Base-by-base conservation (phyloP, 225 moss, liverwort and hornwort species). In the Antitrichia curtipendula region DNA sequence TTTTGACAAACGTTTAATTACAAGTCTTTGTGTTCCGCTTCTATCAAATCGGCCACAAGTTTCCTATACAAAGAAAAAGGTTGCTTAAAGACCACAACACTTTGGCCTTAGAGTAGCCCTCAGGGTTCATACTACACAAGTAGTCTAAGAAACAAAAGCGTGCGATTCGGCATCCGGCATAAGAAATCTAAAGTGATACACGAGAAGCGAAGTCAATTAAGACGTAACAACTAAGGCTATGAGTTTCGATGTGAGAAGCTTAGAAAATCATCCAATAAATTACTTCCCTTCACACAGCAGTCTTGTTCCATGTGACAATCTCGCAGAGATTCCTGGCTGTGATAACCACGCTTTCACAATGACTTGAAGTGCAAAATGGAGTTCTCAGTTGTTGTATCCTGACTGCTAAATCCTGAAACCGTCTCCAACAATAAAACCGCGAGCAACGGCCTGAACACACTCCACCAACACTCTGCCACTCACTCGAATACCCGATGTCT, bases 61-160 rank as follows among this genome's bases (percentile, higher is more conserved):
- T 86, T 82, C 81, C 71, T 78, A 45, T 57, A 22, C 65, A 76
- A 76, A 61, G 31, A 61, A 58, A 82, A 11, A 80, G 81, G 78
- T 75, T 64, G 75, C 89, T 64, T 41, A 57, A 75, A 66, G 73
- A 59, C 81, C 89, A 87, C 78, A 86, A 78, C 58, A 66, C 80
- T 80, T 70, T 61, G 60, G 77, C 71, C 86, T 89, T 83, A 16
- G 56, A 47, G 80, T 73, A 87, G 69, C 79, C 68, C 62, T 70
- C 83, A 38, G 58, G 58, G 83, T 71, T 91, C 91, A 86, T 91
- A 85, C 89, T 73, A 84, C 43, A 81, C 57, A 62, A 61, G 82
- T 20, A 87, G 36, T 76, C 61, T 73, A 54, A 69, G 43, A 70
- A 83, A 56, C 13, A 70, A 47, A 38, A 71, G 19, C 61, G 31